A percentile compares a stretch with the other conserved stretches of the same genome.
Conservation (phyloP, 257 asterid species). For the Sherardia arvensis region DNA sequence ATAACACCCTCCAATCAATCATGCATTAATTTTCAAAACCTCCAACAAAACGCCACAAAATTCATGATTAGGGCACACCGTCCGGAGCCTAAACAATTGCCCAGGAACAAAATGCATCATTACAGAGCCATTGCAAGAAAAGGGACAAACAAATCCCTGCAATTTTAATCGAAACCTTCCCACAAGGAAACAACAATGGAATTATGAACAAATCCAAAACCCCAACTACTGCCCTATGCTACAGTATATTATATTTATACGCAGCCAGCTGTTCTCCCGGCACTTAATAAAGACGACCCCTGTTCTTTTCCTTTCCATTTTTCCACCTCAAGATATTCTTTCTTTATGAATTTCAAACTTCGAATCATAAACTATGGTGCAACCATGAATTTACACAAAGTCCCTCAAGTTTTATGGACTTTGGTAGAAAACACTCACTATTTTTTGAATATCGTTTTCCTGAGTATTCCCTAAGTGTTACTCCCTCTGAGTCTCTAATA, state of each 20-base stretch:
- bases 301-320: background rate
- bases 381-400: background rate
- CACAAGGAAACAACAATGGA: too few relatives aligned
- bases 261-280: background rate
- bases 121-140: background rate
- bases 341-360: background rate
- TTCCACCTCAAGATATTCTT: background rate
- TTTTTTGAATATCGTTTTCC: too few relatives aligned
- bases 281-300: background rate
- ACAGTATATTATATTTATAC: too few relatives aligned
- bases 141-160: background rate
- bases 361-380: background rate
- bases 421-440: too few relatives aligned
- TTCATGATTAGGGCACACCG: too few relatives aligned
- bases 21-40: too few relatives aligned
- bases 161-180: background rate
- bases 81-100: too few relatives aligned
- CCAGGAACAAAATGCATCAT: background rate
- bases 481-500: too few relatives aligned
- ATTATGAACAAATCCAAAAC: background rate
- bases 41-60: too few relatives aligned
- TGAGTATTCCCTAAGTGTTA: too few relatives aligned
- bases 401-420: background rate
- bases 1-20: too few relatives aligned
- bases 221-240: background rate